A percentile compares a stretch with the other conserved stretches of the same genome.
Evolutionary conservation across 129 eudicot species (phyloP).

Genomic region (Glebionis coronaria): DNA sequence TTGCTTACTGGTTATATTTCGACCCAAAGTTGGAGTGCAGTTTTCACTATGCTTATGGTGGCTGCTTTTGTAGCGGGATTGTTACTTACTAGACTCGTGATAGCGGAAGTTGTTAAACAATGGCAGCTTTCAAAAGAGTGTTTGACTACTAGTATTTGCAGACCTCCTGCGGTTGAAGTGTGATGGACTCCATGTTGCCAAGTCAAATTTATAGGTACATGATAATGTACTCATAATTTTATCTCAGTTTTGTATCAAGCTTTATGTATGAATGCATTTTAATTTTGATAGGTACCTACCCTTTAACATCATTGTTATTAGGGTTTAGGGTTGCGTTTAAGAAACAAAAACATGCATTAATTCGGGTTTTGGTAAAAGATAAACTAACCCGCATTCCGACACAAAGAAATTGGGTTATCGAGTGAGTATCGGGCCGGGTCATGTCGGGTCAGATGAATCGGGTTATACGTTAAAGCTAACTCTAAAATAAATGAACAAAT

Average conservation of each 20-base stretch:
- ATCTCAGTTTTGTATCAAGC: constrained; percentile 16
- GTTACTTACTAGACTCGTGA: constrained; percentile 74
- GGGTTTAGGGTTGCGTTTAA: no score
- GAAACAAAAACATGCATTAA: no score
- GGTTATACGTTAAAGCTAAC: no score
- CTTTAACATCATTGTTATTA: neutral
- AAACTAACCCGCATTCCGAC: no score
- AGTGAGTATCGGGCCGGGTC: no score
- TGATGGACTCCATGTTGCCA: constrained; percentile 21
- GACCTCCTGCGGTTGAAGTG: constrained; percentile 34
- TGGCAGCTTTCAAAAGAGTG: constrained; percentile 35
- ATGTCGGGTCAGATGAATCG: no score
- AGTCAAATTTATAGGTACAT: constrained; percentile 17
- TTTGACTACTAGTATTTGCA: constrained; percentile 16
- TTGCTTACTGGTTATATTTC: constrained; percentile 84
- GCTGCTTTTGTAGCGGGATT: constrained; percentile 75
- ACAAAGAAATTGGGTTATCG: no score
- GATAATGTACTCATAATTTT: constrained; percentile 12
- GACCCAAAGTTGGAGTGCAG: constrained; percentile 70
- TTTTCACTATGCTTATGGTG: constrained; percentile 77
- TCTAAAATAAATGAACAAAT: no score
- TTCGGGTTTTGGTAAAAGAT: no score
- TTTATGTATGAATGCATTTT: constrained; percentile 8
- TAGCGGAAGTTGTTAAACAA: constrained; percentile 65
- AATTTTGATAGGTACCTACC: neutral